Conservation (phyloP, 2,329 filamentous ascomycete genomes). For the Hypoxylon sp. region DNA sequence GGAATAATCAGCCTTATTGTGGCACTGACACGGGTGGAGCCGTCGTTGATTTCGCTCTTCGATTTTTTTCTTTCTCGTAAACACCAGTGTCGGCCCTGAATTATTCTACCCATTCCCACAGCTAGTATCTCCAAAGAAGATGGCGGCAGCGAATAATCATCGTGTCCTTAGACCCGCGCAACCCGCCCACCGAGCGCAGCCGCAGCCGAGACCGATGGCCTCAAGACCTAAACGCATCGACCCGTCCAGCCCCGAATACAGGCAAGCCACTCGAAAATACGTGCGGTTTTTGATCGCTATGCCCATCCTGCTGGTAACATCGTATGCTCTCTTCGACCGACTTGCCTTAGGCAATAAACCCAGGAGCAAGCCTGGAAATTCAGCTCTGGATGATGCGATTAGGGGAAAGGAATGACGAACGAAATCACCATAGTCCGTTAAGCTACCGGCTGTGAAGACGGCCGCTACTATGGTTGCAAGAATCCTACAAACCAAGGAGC, state of each 20-base stretch:
- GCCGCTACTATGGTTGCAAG: background rate
- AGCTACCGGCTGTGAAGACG: background rate
- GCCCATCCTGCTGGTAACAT: conserved; percentile 63
- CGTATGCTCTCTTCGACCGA: conserved; percentile 60
- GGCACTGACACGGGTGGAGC: too few relatives aligned
- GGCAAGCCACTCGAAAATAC: conserved; percentile 55
- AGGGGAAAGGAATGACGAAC: conserved; percentile 12
- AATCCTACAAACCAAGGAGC: background rate
- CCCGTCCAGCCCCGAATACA: conserved; percentile 48
- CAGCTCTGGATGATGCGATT: background rate
- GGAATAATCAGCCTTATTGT: too few relatives aligned
- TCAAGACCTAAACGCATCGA: conserved; percentile 39
- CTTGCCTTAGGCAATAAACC: conserved; percentile 38
- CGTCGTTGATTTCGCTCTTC: too few relatives aligned
- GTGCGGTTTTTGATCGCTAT: conserved; percentile 58
- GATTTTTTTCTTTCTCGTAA: too few relatives aligned
- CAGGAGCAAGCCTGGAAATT: conserved; percentile 23
- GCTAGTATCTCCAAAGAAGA: too few relatives aligned
- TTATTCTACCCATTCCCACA: background rate
- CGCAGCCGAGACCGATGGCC: conserved; percentile 1
- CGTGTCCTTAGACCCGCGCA: conserved; percentile 1
- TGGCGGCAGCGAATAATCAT: conserved; percentile 12
- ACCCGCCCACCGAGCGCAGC: conserved; percentile 9
- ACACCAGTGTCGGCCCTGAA: too few relatives aligned
- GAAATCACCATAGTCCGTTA: too few relatives aligned